phyloP scores from a whole-genome alignment of 805 yeast species.

The Candida methanosorbosa region DNA sequence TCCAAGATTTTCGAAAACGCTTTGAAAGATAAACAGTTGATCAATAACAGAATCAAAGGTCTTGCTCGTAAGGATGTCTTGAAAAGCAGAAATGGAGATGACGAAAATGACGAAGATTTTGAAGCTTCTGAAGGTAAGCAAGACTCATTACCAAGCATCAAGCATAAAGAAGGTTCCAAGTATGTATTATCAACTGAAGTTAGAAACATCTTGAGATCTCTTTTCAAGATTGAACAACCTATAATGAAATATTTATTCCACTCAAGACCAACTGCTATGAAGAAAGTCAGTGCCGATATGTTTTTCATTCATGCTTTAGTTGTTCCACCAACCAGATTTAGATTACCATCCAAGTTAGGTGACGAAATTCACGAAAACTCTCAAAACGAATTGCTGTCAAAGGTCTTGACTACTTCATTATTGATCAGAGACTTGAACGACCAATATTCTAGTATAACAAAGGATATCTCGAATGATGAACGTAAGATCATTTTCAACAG shows the following conservation, averaged over 20 bases:
- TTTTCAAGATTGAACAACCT: constrained; percentile 66
- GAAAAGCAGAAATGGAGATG: constrained; percentile 23
- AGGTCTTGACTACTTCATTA: constrained; percentile 70
- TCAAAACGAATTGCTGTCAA: constrained; percentile 81
- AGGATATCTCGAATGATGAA: constrained; percentile 57
- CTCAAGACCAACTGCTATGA: constrained; percentile 54
- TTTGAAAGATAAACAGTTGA: constrained; percentile 69
- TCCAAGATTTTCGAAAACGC: constrained; percentile 88
- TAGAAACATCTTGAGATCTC: constrained; percentile 63
- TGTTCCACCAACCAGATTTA: constrained; percentile 95
- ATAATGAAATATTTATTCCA: constrained; percentile 71
- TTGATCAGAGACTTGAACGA: constrained; percentile 85
- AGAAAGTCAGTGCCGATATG: constrained; percentile 58
- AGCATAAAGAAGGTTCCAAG: constrained; percentile 66
- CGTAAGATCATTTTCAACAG: constrained; percentile 74
- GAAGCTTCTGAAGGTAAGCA: constrained; percentile 12
- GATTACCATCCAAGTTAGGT: constrained; percentile 94
- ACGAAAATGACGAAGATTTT: constrained; percentile 12
- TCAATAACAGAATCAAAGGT: constrained; percentile 80
- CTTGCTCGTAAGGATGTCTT: constrained; percentile 64
- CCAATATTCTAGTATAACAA: constrained; percentile 58
- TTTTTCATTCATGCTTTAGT: constrained; percentile 83
- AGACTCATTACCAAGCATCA: constrained; percentile 38
- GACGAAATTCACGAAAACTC: constrained; percentile 94
- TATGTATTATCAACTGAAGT: constrained; percentile 86